Evolutionary conservation across 2,329 filamentous ascomycete species (phyloP).

Genomic region (Trichoderma polysporum): DNA sequence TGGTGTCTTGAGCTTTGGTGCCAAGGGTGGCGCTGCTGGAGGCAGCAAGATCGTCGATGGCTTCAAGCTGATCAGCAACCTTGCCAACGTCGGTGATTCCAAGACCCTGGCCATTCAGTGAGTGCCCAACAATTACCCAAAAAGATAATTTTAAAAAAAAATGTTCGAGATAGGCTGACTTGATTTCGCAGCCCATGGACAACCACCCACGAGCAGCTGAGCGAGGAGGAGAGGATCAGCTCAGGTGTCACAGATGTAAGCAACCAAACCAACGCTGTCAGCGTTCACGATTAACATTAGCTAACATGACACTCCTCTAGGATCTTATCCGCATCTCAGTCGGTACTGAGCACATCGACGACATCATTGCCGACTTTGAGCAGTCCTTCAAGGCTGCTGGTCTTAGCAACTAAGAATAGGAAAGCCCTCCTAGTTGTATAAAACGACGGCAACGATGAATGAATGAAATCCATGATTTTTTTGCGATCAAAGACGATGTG

Average conservation of each 20-base stretch:
- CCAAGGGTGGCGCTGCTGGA: constrained; percentile 82
- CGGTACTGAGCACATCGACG: constrained; percentile 94
- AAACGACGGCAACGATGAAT: not conserved
- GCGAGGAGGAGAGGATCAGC: constrained; percentile 72
- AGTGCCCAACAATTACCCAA: constrained; percentile 22
- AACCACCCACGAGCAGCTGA: constrained; percentile 91
- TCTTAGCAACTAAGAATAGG: not conserved
- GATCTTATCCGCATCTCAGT: constrained; percentile 94
- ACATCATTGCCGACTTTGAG: constrained; percentile 94
- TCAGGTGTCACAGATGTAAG: constrained; percentile 78
- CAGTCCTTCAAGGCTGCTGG: constrained; percentile 72
- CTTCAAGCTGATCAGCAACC: constrained; percentile 92
- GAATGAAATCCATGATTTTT: not conserved
- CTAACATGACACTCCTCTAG: constrained; percentile 37
- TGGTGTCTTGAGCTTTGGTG: constrained; percentile 88
- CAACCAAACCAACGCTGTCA: not conserved
- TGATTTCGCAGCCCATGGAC: constrained; percentile 66
- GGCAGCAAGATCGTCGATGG: constrained; percentile 88
- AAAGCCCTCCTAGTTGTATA: not conserved
- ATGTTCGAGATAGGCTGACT: not conserved
- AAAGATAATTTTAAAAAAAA: not conserved
- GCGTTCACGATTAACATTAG: not conserved
- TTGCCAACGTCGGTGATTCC: constrained; percentile 93
- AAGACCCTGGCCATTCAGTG: constrained; percentile 90
- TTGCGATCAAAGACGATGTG: not conserved